Conservation (phyloP, 2,329 filamentous ascomycete species). For the Paecilomyces dactylethromorphus region DNA sequence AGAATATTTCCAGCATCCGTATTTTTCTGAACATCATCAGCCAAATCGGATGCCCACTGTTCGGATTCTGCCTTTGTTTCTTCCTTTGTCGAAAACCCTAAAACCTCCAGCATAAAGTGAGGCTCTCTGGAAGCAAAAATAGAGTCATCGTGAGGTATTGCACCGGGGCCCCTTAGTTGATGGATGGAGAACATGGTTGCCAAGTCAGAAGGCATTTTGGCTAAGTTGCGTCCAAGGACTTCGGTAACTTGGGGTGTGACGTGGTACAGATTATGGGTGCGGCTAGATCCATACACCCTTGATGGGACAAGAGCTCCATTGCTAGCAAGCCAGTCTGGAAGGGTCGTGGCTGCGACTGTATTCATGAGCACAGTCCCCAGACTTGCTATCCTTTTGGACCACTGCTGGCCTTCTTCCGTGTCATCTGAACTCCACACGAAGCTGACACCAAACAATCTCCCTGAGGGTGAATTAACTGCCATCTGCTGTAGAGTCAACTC, state of each 20-base stretch:
- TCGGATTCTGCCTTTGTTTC: constrained; percentile 15
- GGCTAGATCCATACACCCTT: constrained; percentile 11
- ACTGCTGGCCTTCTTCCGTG: constrained; percentile 20
- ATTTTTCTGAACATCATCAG: constrained; percentile 11
- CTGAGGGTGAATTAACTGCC: constrained; percentile 23
- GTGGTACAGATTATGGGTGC: constrained; percentile 15
- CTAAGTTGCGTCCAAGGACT: constrained; percentile 17
- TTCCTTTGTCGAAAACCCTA: constrained; percentile 16
- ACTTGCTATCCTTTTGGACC: constrained; percentile 20
- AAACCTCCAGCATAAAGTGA: constrained; percentile 32
- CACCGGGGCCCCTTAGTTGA: constrained; percentile 16
- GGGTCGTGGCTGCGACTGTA: constrained; percentile 16
- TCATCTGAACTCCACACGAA: constrained; percentile 29
- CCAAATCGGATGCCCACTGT: constrained; percentile 14
- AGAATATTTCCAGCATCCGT: constrained; percentile 19
- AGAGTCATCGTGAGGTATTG: constrained; percentile 12
- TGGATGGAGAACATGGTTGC: constrained; percentile 24
- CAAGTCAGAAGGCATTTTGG: constrained; percentile 13
- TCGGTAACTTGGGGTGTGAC: constrained; percentile 19
- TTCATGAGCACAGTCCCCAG: constrained; percentile 21
- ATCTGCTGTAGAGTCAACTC: constrained; percentile 17
- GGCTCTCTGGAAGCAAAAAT: constrained; percentile 23
- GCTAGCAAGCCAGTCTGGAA: constrained; percentile 13
- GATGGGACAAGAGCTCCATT: constrained; percentile 12
- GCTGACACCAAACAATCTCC: constrained; percentile 16